Conservation (phyloP, 164 flowering plant species). For the Tetracentron sinense region DNA sequence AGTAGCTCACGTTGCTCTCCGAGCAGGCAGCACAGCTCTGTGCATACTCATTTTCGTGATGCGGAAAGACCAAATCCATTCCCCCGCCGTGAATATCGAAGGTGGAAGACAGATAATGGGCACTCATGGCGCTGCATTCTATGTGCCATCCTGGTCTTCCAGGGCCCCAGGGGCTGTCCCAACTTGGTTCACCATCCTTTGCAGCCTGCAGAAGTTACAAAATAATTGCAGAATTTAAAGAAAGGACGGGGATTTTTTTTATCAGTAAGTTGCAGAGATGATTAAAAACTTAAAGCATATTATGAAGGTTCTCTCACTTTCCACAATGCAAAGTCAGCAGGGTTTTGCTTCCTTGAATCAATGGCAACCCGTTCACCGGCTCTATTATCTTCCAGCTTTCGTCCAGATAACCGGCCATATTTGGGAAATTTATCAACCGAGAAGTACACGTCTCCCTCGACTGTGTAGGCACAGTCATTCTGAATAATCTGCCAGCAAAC, state of each 20-base stretch:
- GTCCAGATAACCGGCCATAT: conserved; percentile 78
- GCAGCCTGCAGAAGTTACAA: conserved; percentile 53
- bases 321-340: conserved; percentile 95
- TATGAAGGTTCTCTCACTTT: conserved; percentile 40
- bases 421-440: conserved; percentile 66
- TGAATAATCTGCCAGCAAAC: conserved; percentile 52
- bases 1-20: conserved; percentile 60
- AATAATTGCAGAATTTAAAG: neutral
- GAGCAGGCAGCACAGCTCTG: conserved; percentile 86
- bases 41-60: conserved; percentile 96
- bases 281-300: neutral
- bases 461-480: conserved; percentile 64
- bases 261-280: neutral
- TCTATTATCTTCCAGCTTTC: conserved; percentile 69
- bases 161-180: conserved; percentile 97
- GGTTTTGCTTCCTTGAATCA: conserved; percentile 72
- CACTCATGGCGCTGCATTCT: conserved; percentile 99
- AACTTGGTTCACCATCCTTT: conserved; percentile 82
- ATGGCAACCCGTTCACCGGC: conserved; percentile 87
- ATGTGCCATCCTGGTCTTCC: conserved; percentile 99
- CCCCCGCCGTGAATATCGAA: conserved; percentile 99
- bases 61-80: conserved; percentile 87
- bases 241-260: too few species aligned
- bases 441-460: conserved; percentile 89
- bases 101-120: conserved; percentile 50